Conservation (phyloP, 2,329 filamentous ascomycete genomes). For the Exserohilum rostratum region DNA sequence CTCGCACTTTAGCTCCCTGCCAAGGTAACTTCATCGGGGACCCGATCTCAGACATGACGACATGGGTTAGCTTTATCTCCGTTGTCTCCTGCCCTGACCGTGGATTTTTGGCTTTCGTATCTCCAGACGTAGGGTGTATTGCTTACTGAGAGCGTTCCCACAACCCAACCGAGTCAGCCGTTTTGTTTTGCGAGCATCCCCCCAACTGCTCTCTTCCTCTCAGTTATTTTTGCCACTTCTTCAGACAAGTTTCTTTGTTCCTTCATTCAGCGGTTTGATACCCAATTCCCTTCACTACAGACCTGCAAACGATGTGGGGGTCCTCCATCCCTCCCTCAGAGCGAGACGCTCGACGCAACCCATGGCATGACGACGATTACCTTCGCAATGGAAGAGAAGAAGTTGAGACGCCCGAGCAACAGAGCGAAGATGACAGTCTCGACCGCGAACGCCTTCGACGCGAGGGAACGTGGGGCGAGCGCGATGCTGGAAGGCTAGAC, state of each 20-base stretch:
- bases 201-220: neutral
- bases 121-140: neutral
- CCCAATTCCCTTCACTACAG: neutral
- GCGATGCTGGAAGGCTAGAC: slow-evolving; percentile 61
- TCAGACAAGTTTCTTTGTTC: neutral
- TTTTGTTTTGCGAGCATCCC: neutral
- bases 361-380: slow-evolving; percentile 44
- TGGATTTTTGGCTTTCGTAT: slow-evolving; percentile 3
- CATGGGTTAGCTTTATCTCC: slow-evolving; percentile 19
- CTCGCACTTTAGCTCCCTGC: slow-evolving; percentile 11
- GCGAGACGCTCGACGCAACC: slow-evolving; percentile 37
- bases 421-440: slow-evolving; percentile 28
- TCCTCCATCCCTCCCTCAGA: slow-evolving; percentile 25
- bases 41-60: slow-evolving; percentile 21
- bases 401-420: slow-evolving; percentile 7
- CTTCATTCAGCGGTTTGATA: neutral
- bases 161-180: neutral
- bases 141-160: neutral
- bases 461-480: slow-evolving; percentile 66
- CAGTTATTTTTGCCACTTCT: neutral
- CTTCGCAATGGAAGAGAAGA: slow-evolving; percentile 27
- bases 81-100: slow-evolving; percentile 21
- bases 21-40: slow-evolving; percentile 9
- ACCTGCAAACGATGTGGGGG: slow-evolving; percentile 29
- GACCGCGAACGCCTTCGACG: slow-evolving; percentile 39